These are phyloP conservation scores for Oryza nivara DNA, from an alignment of 176 grass and related monocot species.

Conservation along the genomic window DNA sequence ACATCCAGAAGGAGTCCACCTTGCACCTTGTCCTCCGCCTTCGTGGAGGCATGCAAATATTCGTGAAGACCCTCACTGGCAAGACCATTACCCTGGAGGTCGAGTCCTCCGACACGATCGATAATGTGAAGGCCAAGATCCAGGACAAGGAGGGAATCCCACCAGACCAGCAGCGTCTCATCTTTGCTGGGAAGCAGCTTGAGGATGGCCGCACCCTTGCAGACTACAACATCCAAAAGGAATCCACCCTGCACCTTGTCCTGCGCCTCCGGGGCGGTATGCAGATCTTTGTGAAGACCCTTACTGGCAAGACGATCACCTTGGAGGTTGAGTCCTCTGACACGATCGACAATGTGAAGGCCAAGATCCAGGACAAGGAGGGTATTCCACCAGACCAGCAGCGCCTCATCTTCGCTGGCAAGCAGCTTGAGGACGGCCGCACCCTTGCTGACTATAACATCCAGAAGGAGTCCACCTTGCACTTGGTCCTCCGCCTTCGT, in stretches of 20 bases:
- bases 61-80: constrained; percentile 53
- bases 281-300: constrained; percentile 65
- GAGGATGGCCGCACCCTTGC: constrained; percentile 57
- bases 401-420: constrained; percentile 57
- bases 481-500: constrained; percentile 55
- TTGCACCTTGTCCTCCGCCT: constrained; percentile 41
- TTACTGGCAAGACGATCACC: constrained; percentile 68
- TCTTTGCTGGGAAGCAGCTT: constrained; percentile 64
- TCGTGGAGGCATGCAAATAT: constrained; percentile 47
- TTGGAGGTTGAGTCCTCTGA: constrained; percentile 52
- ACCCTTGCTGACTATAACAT: constrained; percentile 66
- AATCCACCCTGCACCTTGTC: constrained; percentile 50
- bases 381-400: constrained; percentile 70
- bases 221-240: constrained; percentile 67
- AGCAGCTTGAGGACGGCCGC: constrained; percentile 67
- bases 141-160: constrained; percentile 79
- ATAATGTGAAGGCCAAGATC: constrained; percentile 71
- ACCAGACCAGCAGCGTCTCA: constrained; percentile 57
- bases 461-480: constrained; percentile 68
- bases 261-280: not conserved
- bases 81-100: constrained; percentile 73
- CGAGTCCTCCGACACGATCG: constrained; percentile 54
- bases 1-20: constrained; percentile 70
- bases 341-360: constrained; percentile 71
- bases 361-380: constrained; percentile 77